These are phyloP conservation scores for Debaryomyces coudertii DNA, from an alignment of 1,139 yeast genomes.

Conservation along the genomic window DNA sequence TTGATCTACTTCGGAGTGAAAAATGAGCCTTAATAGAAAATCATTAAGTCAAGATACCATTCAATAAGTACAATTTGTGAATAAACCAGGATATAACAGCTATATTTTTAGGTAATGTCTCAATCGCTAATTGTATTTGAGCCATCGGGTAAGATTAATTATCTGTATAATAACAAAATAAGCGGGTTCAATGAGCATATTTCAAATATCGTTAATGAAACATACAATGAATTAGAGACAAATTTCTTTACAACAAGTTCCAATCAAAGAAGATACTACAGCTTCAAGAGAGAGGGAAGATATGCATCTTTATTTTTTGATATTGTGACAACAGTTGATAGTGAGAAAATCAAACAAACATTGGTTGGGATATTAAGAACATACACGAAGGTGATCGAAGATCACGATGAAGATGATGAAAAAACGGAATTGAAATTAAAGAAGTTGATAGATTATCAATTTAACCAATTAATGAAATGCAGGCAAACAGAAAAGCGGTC, in stretches of 20 bases:
- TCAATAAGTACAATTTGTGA: not conserved
- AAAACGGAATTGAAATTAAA: slow-evolving; percentile 28
- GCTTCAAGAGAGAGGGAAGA: slow-evolving; percentile 30
- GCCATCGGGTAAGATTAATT: slow-evolving; percentile 42
- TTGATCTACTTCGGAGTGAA: slow-evolving; percentile 6
- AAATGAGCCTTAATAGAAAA: not conserved
- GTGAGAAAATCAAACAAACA: slow-evolving; percentile 40
- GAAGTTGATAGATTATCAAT: slow-evolving; percentile 44
- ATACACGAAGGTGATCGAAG: slow-evolving; percentile 32
- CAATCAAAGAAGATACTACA: slow-evolving; percentile 42
- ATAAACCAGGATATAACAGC: not conserved
- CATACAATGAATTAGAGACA: slow-evolving; percentile 34
- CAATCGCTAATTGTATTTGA: slow-evolving; percentile 40
- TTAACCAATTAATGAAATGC: slow-evolving; percentile 40
- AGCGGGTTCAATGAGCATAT: slow-evolving; percentile 48
- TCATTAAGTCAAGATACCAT: not conserved
- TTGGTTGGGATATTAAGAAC: slow-evolving; percentile 41
- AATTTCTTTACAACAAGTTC: slow-evolving; percentile 39
- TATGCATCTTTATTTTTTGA: slow-evolving; percentile 48
- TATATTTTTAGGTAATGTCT: slow-evolving; percentile 24
- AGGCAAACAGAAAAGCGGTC: slow-evolving; percentile 20
- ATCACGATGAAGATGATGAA: slow-evolving; percentile 25
- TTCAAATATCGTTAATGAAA: slow-evolving; percentile 41
- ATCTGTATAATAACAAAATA: slow-evolving; percentile 41
- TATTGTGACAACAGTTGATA: slow-evolving; percentile 43